These are phyloP conservation scores for Amanita muscaria DNA, from an alignment of 768 basidiomycete species.

Conservation along the genomic window DNA sequence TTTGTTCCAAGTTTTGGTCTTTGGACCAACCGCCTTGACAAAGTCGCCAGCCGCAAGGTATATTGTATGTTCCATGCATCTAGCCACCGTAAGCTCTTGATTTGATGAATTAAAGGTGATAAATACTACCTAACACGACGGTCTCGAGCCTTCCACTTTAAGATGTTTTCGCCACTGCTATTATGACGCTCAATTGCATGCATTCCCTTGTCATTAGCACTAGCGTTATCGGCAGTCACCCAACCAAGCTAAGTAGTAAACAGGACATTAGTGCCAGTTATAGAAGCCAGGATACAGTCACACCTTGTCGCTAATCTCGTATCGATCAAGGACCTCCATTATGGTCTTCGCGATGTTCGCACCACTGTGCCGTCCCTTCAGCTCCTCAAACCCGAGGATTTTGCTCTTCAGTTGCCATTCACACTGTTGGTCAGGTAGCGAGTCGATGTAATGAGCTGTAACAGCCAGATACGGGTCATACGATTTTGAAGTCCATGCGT, in stretches of 20 bases:
- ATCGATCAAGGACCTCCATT: slow-evolving; percentile 11
- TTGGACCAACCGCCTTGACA: slow-evolving; percentile 17
- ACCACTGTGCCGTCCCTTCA: slow-evolving; percentile 13
- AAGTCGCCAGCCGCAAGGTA: slow-evolving; percentile 22
- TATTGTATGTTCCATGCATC: slow-evolving; percentile 26
- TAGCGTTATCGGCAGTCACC: slow-evolving; percentile 22
- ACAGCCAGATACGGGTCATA: slow-evolving; percentile 11
- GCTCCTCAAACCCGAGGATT: slow-evolving; percentile 9
- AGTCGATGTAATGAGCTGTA: slow-evolving; percentile 10
- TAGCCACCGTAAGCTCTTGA: slow-evolving; percentile 9
- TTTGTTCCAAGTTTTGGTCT: slow-evolving; percentile 5
- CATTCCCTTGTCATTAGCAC: slow-evolving; percentile 19
- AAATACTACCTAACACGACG: slow-evolving; percentile 14
- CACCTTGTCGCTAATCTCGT: slow-evolving; percentile 17
- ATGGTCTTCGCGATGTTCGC: slow-evolving; percentile 14
- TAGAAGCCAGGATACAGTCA: neutral
- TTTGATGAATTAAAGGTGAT: neutral
- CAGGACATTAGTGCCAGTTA: too few species aligned
- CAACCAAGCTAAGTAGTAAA: slow-evolving; percentile 26
- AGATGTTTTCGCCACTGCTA: slow-evolving; percentile 10
- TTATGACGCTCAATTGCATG: slow-evolving; percentile 12
- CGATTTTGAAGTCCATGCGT: slow-evolving; percentile 11
- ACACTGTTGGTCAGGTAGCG: neutral
- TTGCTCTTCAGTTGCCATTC: slow-evolving; percentile 5
- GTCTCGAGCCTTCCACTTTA: slow-evolving; percentile 14